Conservation (phyloP, 371 early-diverging fungal species). For the Entomophthora muscae region DNA sequence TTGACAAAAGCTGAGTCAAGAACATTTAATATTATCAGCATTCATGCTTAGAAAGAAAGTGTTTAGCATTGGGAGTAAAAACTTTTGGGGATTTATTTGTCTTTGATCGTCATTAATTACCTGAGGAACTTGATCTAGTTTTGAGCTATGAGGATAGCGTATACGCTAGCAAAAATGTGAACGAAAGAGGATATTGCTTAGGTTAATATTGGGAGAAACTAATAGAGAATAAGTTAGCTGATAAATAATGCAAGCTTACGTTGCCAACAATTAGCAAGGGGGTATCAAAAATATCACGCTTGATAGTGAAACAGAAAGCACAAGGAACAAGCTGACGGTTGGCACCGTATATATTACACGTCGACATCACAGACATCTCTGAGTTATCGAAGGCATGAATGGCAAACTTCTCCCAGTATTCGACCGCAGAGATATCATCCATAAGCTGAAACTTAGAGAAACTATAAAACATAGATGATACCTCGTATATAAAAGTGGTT, state of each 20-base stretch:
- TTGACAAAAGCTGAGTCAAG: no score
- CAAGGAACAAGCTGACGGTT: slow-evolving; percentile 49
- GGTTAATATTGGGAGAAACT: slow-evolving; percentile 8
- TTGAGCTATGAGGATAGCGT: no score
- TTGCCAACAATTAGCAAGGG: slow-evolving; percentile 75
- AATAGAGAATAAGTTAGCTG: not conserved
- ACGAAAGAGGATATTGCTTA: no score
- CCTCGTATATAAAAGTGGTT: slow-evolving; percentile 75
- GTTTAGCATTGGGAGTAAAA: no score
- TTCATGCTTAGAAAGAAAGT: no score
- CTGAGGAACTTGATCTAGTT: no score
- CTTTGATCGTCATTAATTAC: no score
- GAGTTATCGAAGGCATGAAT: slow-evolving; percentile 76
- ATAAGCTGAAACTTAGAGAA: no score
- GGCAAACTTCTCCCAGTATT: slow-evolving; percentile 86
- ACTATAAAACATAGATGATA: no score
- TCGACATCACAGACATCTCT: slow-evolving; percentile 59
- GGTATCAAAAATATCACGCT: slow-evolving; percentile 77
- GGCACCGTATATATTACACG: slow-evolving; percentile 48
- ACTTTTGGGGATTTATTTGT: no score
- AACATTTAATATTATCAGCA: no score
- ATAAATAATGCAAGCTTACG: slow-evolving; percentile 10
- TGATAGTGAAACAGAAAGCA: slow-evolving; percentile 81
- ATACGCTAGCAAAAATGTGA: no score
- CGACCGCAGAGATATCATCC: slow-evolving; percentile 72